Evolutionary conservation across 345 rosid genomes (phyloP).

Genomic region (Mallotus nudiflorus): DNA sequence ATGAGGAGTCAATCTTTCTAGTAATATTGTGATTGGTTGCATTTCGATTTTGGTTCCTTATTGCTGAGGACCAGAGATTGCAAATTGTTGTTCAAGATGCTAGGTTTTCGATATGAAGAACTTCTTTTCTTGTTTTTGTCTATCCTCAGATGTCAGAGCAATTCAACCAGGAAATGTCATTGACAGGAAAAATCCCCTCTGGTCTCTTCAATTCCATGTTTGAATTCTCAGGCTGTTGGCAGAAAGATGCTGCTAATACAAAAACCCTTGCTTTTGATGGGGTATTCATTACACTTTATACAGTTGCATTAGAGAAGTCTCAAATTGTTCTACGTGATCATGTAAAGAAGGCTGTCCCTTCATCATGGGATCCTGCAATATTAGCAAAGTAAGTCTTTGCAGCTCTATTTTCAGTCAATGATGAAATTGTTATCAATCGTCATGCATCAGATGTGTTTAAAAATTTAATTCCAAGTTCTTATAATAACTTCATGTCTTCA

Average conservation of each 20-base stretch:
- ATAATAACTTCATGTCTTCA: not conserved
- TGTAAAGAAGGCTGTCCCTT: slow-evolving; percentile 82
- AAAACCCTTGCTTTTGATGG: slow-evolving; percentile 94
- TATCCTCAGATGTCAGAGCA: slow-evolving; percentile 87
- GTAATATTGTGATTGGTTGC: not conserved
- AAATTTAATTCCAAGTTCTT: not conserved
- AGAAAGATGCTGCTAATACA: slow-evolving; percentile 90
- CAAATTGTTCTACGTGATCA: slow-evolving; percentile 68
- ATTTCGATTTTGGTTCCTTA: not conserved
- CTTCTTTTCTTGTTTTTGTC: not conserved
- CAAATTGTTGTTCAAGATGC: not conserved
- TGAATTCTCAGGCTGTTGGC: slow-evolving; percentile 89
- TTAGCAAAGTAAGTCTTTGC: slow-evolving; percentile 59
- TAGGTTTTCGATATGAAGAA: not conserved
- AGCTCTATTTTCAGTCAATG: not conserved
- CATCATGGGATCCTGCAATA: slow-evolving; percentile 92
- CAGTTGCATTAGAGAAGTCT: slow-evolving; percentile 83
- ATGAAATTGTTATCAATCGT: not conserved
- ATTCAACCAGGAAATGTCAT: slow-evolving; percentile 83
- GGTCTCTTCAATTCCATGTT: slow-evolving; percentile 91
- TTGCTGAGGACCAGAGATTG: not conserved
- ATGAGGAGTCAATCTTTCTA: not conserved
- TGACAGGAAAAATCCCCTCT: slow-evolving; percentile 89
- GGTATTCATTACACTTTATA: slow-evolving; percentile 74
- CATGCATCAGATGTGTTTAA: not conserved